phyloP scores from a whole-genome alignment of 2,329 filamentous ascomycete genomes.

The Chrysoporthe cubensis region DNA sequence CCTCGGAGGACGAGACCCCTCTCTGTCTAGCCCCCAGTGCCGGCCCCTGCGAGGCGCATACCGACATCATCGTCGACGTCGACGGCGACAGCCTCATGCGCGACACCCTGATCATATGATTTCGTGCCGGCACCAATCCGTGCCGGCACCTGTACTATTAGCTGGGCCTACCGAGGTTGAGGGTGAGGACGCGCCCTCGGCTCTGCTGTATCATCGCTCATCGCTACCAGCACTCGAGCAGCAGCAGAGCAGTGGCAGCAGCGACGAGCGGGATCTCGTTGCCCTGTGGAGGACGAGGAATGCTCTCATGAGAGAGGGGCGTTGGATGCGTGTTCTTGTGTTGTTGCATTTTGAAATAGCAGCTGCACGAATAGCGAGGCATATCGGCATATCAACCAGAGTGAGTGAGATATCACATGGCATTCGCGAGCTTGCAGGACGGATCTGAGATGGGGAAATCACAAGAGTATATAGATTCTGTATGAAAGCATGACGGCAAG shows the following conservation, averaged over 20 bases:
- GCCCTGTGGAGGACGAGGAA: constrained; percentile 21
- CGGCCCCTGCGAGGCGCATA: too few relatives aligned
- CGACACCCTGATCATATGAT: not conserved
- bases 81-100: constrained; percentile 16
- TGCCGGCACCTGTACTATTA: not conserved
- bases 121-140: not conserved
- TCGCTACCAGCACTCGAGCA: not conserved
- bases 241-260: not conserved
- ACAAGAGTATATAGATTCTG: not conserved
- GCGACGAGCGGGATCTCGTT: constrained; percentile 8
- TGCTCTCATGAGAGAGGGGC: constrained; percentile 24
- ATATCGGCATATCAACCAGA: not conserved
- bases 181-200: not conserved
- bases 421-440: not conserved
- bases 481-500: constrained; percentile 10
- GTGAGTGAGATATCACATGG: not conserved
- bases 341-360: not conserved
- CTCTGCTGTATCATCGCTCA: not conserved
- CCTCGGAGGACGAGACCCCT: not conserved
- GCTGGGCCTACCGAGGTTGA: not conserved
- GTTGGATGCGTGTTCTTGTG: not conserved
- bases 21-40: not conserved
- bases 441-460: not conserved
- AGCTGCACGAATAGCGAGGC: not conserved
- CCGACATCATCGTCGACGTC: not conserved